phyloP scores from a whole-genome alignment of 768 basidiomycete genomes.

The Termitomyces heimii region DNA sequence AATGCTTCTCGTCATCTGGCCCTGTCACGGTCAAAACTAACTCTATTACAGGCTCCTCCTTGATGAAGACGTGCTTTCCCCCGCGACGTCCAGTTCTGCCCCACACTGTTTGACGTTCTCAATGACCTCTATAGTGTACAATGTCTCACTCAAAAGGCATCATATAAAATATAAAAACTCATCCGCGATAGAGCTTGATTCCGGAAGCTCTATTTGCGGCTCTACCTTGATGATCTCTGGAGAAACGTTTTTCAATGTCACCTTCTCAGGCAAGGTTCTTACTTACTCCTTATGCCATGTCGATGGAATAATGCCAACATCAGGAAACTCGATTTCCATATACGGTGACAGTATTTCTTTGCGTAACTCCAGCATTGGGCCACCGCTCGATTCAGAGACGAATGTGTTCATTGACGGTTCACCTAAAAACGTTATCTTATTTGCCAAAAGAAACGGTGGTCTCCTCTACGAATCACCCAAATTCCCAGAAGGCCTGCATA shows the following conservation, averaged over 20 bases:
- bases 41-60: not conserved
- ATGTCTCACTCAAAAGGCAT: not conserved
- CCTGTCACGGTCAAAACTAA: not conserved
- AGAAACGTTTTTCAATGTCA: not conserved
- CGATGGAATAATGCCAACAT: not conserved
- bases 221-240: not conserved
- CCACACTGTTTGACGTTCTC: not conserved
- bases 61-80: not conserved
- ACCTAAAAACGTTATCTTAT: not conserved
- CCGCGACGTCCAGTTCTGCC: not conserved
- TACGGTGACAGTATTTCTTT: not conserved
- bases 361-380: not conserved
- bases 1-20: not conserved
- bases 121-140: conserved; percentile 1
- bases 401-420: not conserved
- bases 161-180: not conserved
- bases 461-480: not conserved
- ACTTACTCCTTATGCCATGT: not conserved
- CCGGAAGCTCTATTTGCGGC: not conserved
- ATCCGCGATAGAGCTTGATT: not conserved
- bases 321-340: conserved; percentile 1
- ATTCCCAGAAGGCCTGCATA: not conserved
- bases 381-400: not conserved
- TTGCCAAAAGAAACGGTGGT: not conserved
- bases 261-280: not conserved